Conservation (phyloP, 768 basidiomycete genomes). For the Boletales sp. region DNA sequence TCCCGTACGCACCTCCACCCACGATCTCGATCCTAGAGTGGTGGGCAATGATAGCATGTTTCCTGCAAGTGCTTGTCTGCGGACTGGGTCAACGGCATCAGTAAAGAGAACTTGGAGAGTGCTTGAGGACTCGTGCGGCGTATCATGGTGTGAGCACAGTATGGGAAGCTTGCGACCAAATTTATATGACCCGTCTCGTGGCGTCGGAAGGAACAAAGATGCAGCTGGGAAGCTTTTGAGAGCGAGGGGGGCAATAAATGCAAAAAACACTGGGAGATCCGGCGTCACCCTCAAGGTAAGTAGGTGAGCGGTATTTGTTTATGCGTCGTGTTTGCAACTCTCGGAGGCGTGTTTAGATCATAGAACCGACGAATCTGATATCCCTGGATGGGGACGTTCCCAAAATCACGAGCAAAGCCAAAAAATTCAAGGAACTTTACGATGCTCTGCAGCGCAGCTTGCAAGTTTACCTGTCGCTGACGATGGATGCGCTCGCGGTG, state of each 20-base stretch:
- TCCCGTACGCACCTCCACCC: too few relatives aligned
- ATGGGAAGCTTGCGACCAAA: constrained; percentile 92
- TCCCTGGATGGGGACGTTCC: constrained; percentile 84
- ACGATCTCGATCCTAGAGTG: too few relatives aligned
- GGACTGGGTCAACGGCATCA: constrained; percentile 66
- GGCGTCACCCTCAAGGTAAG: constrained; percentile 82
- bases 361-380: constrained; percentile 84
- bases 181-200: constrained; percentile 60
- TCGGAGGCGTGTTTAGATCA: constrained; percentile 58
- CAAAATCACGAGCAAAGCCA: constrained; percentile 79
- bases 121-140: constrained; percentile 79
- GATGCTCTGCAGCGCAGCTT: constrained; percentile 87
- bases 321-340: not conserved
- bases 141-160: constrained; percentile 78
- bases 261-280: too few relatives aligned
- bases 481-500: constrained; percentile 88
- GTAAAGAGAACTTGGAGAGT: constrained; percentile 80
- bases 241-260: too few relatives aligned
- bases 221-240: too few relatives aligned
- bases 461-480: constrained; percentile 80
- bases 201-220: too few relatives aligned
- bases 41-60: too few relatives aligned
- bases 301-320: constrained; percentile 25
- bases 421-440: constrained; percentile 85
- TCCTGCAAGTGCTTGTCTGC: constrained; percentile 78